These are phyloP conservation scores for Pogostemon cablin DNA, from an alignment of 257 asterid genomes.

Conservation along the genomic window DNA sequence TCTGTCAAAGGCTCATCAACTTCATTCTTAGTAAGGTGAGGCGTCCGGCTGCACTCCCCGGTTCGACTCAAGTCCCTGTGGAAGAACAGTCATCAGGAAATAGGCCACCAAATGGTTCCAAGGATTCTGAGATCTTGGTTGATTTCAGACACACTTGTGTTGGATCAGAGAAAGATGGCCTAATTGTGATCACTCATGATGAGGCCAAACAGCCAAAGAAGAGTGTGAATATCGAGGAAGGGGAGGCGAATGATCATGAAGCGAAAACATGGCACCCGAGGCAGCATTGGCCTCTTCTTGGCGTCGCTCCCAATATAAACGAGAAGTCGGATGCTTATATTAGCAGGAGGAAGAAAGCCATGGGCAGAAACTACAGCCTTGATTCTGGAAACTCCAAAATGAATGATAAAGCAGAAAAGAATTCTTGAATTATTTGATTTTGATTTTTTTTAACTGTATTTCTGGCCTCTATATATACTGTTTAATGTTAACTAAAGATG, in stretches of 20 bases:
- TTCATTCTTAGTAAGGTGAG: constrained; percentile 36
- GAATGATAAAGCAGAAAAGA: too few relatives aligned
- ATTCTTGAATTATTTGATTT: too few relatives aligned
- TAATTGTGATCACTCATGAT: constrained; percentile 7
- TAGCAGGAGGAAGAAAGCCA: constrained; percentile 51
- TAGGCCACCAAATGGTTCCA: constrained; percentile 1
- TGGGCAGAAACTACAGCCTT: constrained; percentile 38
- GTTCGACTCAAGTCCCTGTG: constrained; percentile 27
- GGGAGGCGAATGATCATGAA: constrained; percentile 20
- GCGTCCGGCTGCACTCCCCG: constrained; percentile 17
- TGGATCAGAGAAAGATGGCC: constrained; percentile 33
- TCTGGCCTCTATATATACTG: not conserved
- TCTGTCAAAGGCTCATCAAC: constrained; percentile 47
- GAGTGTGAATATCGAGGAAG: constrained; percentile 22
- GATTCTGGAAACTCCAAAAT: constrained; percentile 19
- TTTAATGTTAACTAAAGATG: too few relatives aligned
- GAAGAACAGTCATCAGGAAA: constrained; percentile 31
- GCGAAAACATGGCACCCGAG: constrained; percentile 20
- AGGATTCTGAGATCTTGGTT: constrained; percentile 40
- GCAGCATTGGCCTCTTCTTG: constrained; percentile 37
- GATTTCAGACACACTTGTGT: constrained; percentile 47
- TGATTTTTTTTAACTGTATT: too few relatives aligned
- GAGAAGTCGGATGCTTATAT: constrained; percentile 59
- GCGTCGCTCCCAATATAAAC: constrained; percentile 49
- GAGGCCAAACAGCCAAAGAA: not conserved